A percentile compares a stretch with the other conserved stretches of the same genome.
These are phyloP conservation scores for Ophiosphaerella narmari DNA, from an alignment of 2,329 filamentous ascomycete genomes.

Conservation along the genomic window DNA sequence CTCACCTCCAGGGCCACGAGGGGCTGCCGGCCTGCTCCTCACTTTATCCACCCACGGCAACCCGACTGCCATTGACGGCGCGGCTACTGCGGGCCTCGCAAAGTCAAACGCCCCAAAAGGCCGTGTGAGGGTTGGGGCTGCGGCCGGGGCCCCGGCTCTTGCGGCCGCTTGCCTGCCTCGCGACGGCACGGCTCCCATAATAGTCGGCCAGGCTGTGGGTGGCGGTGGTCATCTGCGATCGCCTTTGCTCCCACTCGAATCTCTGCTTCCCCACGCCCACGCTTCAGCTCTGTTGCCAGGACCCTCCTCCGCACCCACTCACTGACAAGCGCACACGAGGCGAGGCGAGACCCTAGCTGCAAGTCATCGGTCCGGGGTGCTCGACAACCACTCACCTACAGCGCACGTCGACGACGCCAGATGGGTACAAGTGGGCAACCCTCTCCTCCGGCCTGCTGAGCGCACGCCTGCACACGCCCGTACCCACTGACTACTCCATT, in stretches of 20 bases:
- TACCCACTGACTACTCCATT: too few relatives aligned
- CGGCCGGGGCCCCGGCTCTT: too few relatives aligned
- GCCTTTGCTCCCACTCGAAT: slow-evolving; percentile 13
- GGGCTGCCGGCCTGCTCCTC: background rate
- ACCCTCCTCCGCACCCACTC: slow-evolving; percentile 4
- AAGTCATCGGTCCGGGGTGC: too few relatives aligned
- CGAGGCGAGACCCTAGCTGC: too few relatives aligned
- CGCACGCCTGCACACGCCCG: too few relatives aligned
- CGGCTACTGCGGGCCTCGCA: slow-evolving; percentile 34
- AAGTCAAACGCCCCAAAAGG: too few relatives aligned
- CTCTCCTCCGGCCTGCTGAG: too few relatives aligned
- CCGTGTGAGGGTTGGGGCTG: too few relatives aligned
- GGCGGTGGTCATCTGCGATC: background rate
- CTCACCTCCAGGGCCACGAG: slow-evolving; percentile 8
- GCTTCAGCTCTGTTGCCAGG: slow-evolving; percentile 6
- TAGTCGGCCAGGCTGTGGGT: slow-evolving; percentile 1
- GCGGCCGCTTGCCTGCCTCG: too few relatives aligned
- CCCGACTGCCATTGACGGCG: slow-evolving; percentile 21
- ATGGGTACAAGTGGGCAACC: too few relatives aligned
- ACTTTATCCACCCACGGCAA: slow-evolving; percentile 17
- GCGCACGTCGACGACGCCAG: too few relatives aligned
- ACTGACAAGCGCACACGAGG: background rate
- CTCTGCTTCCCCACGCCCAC: slow-evolving; percentile 23
- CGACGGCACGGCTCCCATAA: slow-evolving; percentile 12
- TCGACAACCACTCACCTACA: too few relatives aligned